These are phyloP conservation scores for Sporormia fimetaria DNA, from an alignment of 495 filamentous ascomycete species.

Conservation along the genomic window DNA sequence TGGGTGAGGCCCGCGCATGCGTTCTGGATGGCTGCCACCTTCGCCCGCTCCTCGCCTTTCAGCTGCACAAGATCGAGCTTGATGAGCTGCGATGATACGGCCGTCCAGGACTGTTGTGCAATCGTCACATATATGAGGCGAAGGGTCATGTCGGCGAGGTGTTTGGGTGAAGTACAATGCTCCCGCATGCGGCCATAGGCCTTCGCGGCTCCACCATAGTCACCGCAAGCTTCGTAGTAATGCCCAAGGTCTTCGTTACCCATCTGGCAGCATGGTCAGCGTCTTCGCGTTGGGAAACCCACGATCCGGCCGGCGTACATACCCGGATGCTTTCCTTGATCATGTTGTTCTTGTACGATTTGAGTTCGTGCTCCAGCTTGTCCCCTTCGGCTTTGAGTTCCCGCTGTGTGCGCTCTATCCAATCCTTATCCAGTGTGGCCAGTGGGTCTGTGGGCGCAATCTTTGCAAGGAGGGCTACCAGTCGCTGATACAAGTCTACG, in stretches of 20 bases:
- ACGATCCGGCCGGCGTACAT: slow-evolving; percentile 26
- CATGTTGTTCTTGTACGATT: slow-evolving; percentile 92
- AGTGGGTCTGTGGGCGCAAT: slow-evolving; percentile 58
- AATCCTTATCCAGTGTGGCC: slow-evolving; percentile 52
- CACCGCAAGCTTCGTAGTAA: slow-evolving; percentile 55
- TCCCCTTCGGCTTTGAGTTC: slow-evolving; percentile 56
- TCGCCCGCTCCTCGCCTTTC: slow-evolving; percentile 40
- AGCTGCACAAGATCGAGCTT: slow-evolving; percentile 51
- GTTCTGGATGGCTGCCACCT: slow-evolving; percentile 36
- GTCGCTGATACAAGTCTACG: slow-evolving; percentile 55
- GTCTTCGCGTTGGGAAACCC: neutral
- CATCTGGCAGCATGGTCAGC: slow-evolving; percentile 43
- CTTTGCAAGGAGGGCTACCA: slow-evolving; percentile 50
- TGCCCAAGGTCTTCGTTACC: slow-evolving; percentile 63
- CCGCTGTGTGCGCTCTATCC: slow-evolving; percentile 53
- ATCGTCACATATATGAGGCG: slow-evolving; percentile 56
- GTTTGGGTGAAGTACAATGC: slow-evolving; percentile 56
- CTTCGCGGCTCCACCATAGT: slow-evolving; percentile 49
- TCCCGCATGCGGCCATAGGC: slow-evolving; percentile 65
- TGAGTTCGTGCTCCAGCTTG: slow-evolving; percentile 68
- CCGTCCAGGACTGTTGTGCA: slow-evolving; percentile 57
- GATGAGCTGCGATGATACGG: slow-evolving; percentile 52
- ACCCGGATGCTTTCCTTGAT: slow-evolving; percentile 96
- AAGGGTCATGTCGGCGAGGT: slow-evolving; percentile 59
- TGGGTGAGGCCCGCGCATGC: slow-evolving; percentile 60